Evolutionary conservation across 1,284 basidiomycete species (phyloP), one percentile per base, ranked within the genome.

Genomic region (Marasmius oreades): DNA sequence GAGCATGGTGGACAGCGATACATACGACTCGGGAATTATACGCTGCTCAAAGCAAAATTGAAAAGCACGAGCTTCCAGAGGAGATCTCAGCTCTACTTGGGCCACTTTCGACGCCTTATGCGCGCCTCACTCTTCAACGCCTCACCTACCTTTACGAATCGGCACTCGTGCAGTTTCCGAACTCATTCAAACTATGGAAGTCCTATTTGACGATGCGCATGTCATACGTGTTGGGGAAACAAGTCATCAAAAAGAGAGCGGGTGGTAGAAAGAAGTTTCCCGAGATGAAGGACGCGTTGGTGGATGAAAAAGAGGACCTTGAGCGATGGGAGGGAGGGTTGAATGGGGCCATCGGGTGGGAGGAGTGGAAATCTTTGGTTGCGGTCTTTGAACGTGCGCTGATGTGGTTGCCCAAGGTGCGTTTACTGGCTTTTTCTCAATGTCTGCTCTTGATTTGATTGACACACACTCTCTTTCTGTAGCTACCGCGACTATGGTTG

Each of bases 401-500:
- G 34, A 93, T 92, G 82, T 98, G 94, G 90, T 73, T 98, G 52
- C 93, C 94, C 57, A 90, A 85, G 69, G 93, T 93, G 65, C 61
- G 88, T 77, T 23, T 33, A 11, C 20, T 56, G 47, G 47, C n/a
- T n/a, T 57, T 45, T 18, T 46, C 2, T 50, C 36, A 50, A 22
- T 31, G 50, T 33, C 60, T 44, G 33, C 46, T 6, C 37, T 22
- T 24, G 58, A 26, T 50, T 61, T 34, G n/a, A n/a, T n/a, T 53
- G 60, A 54, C 59, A 50, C 57, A 18, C 18, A 24, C 10, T 50
- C 26, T 12, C 10, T 31, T 26, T 56, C 28, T 61, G 18, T 63
- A 95, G 90, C 84, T 99, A 69, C 97, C 97, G 1, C 86, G 93
- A 43, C 70, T 98, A 66, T 99, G 97, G 97, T 74, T 98, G 45